phyloP scores from a whole-genome alignment of 2,329 filamentous ascomycete species.

The Fusarium bactridioides region DNA sequence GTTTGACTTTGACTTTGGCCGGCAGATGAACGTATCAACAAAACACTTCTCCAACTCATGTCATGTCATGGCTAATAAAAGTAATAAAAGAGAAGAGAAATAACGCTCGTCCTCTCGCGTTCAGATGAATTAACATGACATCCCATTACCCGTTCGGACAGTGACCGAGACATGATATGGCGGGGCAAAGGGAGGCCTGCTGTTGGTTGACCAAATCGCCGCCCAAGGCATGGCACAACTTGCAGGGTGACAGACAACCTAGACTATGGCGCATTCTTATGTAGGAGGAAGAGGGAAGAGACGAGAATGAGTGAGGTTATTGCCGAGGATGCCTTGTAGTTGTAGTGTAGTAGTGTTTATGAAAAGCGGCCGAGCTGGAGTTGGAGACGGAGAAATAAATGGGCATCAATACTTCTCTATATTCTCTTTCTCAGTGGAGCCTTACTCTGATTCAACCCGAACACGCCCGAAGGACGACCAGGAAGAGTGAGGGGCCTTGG shows the following conservation, averaged over 20 bases:
- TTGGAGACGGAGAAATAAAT: conserved; percentile 2
- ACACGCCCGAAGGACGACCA: conserved; percentile 24
- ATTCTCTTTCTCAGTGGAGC: conserved; percentile 7
- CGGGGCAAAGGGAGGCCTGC: conserved; percentile 32
- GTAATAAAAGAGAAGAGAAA: conserved; percentile 31
- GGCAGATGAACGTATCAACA: neutral
- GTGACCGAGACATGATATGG: conserved; percentile 38
- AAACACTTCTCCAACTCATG: neutral
- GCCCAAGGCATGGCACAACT: conserved; percentile 22
- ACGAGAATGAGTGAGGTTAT: neutral
- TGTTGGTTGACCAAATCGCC: conserved; percentile 27
- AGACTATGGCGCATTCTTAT: conserved; percentile 2
- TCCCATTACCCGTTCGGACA: conserved; percentile 34
- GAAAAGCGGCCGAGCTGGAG: neutral
- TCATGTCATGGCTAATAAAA: conserved; percentile 1
- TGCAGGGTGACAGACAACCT: conserved; percentile 31
- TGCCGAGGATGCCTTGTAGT: conserved; percentile 7
- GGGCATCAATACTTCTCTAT: conserved; percentile 11
- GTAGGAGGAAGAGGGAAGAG: neutral
- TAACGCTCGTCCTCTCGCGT: conserved; percentile 10
- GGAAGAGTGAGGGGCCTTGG: conserved; percentile 3
- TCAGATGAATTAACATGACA: conserved; percentile 35
- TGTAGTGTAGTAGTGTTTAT: neutral
- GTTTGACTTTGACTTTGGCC: neutral
- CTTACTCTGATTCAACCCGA: conserved; percentile 24